Evolutionary conservation across 495 filamentous ascomycete species (phyloP), one percentile per base, ranked within the genome.

Genomic region (Chaetomium fimeti): DNA sequence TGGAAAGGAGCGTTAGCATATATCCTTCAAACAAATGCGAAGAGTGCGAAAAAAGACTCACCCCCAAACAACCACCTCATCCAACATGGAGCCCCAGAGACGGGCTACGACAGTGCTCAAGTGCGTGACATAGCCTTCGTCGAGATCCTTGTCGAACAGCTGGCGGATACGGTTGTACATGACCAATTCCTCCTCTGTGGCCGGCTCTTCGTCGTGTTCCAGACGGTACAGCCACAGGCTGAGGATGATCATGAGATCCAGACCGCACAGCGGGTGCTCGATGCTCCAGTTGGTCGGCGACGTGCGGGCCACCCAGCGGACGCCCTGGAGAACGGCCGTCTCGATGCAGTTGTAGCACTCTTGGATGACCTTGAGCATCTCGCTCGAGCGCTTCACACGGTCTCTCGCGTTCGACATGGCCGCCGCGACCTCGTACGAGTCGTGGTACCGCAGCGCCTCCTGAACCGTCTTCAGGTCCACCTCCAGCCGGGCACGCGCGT

Each of bases 271-370:
- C 36, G 95, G 94, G 75, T 98, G 94, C 81, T 98, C 94, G 53
- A 98, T 89, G 78, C 94, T 98, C 94, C 94, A 98, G 81, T 98
- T 98, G 58, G 94, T 96, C 55, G 94, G 91, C 60, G 91, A 96
- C 25, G 93, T 97, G 71, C 92, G 87, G 8, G 95, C 94, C 54
- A 98, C 93, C 94, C 94, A 98, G 74, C 94, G 92, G 70, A 98
- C 95, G 66, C 93, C 94, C 73, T 96, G 91, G 59, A 90, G 76
- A 49, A 95, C 94, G 7, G 94, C 93, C 60, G 95, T 96, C 77
- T 98, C 93, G 74, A 98, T 92, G 81, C 93, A 98, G 77, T 97
- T 91, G 77, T 93, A 97, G 77, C 95, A 98, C 74, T 96, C 91
- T 71, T 97, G 88, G 54, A 98, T 95, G 69, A 98, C 92, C 78